These are phyloP conservation scores for Candida sakaeoensis DNA, from an alignment of 805 yeast genomes.

Conservation along the genomic window DNA sequence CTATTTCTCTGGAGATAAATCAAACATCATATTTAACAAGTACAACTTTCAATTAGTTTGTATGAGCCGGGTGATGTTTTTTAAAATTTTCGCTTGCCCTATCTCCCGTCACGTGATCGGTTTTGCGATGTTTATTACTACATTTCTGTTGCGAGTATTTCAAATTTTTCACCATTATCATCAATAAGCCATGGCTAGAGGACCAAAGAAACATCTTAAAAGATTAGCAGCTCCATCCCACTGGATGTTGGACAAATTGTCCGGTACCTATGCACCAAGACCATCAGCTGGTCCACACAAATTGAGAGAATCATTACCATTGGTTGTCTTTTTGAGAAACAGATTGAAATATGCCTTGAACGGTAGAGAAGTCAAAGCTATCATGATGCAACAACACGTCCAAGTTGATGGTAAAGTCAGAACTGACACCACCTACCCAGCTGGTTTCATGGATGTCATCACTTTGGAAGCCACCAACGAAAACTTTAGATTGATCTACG, in stretches of 20 bases:
- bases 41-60: too few relatives aligned
- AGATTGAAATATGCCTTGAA: constrained; percentile 97
- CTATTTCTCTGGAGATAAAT: too few relatives aligned
- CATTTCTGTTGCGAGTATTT: background rate
- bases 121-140: background rate
- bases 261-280: constrained; percentile 99
- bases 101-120: background rate
- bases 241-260: constrained; percentile 99
- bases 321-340: constrained; percentile 95
- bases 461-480: constrained; percentile 97
- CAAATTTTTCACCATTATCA: background rate
- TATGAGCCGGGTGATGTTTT: background rate
- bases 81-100: background rate
- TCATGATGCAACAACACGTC: constrained; percentile 96
- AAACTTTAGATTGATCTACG: constrained; percentile 98
- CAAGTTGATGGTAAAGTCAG: constrained; percentile 99
- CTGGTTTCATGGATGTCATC: constrained; percentile 99
- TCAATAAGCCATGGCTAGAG: constrained; percentile 21
- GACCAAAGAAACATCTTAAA: constrained; percentile 91
- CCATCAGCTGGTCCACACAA: constrained; percentile 99
- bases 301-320: constrained; percentile 96
- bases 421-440: constrained; percentile 98
- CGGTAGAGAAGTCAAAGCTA: constrained; percentile 98
- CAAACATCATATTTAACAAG: too few relatives aligned
- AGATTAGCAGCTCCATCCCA: constrained; percentile 99